These are phyloP conservation scores for Linnemannia hyalina DNA, from an alignment of 192 early-diverging fungal species.

Conservation along the genomic window DNA sequence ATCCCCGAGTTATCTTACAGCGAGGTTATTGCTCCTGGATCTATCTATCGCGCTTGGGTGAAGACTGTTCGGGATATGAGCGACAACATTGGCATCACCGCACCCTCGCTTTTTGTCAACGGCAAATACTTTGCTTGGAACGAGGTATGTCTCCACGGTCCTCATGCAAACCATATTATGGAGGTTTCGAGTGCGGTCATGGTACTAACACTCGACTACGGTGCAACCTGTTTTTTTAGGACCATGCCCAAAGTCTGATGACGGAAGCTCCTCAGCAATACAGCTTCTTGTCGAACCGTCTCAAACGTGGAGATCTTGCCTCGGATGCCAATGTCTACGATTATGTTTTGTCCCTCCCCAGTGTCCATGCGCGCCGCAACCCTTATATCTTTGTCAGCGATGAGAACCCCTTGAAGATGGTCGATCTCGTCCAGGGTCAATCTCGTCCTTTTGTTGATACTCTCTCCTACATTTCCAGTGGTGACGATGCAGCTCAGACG, in stretches of 20 bases:
- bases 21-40: slow-evolving; percentile 27
- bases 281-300: slow-evolving; percentile 26
- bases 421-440: slow-evolving; percentile 56
- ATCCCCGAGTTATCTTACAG: slow-evolving; percentile 44
- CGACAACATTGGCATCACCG: slow-evolving; percentile 19
- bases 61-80: slow-evolving; percentile 23
- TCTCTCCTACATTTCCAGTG: slow-evolving; percentile 35
- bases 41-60: slow-evolving; percentile 32
- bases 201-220: neutral
- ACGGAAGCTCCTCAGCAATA: slow-evolving; percentile 28
- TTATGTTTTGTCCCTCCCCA: slow-evolving; percentile 74
- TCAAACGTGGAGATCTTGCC: slow-evolving; percentile 57
- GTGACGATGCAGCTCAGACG: neutral
- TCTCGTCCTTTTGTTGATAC: slow-evolving; percentile 36
- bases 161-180: neutral
- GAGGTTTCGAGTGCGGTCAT: neutral
- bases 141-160: slow-evolving; percentile 49
- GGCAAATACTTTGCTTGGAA: slow-evolving; percentile 78
- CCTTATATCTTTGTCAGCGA: slow-evolving; percentile 70
- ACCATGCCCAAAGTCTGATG: slow-evolving; percentile 39
- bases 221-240: neutral
- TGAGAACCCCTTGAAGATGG: slow-evolving; percentile 53
- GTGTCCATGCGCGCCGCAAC: slow-evolving; percentile 75
- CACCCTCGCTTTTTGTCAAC: slow-evolving; percentile 77
- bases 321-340: slow-evolving; percentile 76